Evolutionary conservation across 306 rosid genomes (phyloP), one percentile per base, ranked within the genome.

Genomic region (Prunus mongolica): DNA sequence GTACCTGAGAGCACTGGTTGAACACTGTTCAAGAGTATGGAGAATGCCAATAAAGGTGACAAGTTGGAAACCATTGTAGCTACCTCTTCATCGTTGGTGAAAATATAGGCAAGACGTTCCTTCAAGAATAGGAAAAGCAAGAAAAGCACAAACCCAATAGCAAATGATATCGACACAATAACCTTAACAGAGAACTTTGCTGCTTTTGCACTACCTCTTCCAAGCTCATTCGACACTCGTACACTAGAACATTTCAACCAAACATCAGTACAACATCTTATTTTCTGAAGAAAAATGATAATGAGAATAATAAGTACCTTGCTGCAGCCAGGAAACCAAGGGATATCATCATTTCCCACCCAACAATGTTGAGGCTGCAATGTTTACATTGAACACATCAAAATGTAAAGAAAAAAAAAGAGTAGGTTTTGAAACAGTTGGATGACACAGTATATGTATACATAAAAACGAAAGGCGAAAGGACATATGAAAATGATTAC

Each of bases 1-100:
- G 15, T 82, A 89, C 93, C 89, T 0, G 90, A 86, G 65, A 89
- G 90, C 13, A 89, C 89, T 19, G 89, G 90, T 69, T 89, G 93
- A 51, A 89, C 64, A 85, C 89, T 87, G 72, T 89, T 89, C 69
- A 89, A 9, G 55, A 87, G 25, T 38, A 89, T 79, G 61, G 93
- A 89, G 82, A 89, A 2, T 63, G 91, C 66, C 6, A 89, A 16
- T 65, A 89, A 77, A 18, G 88, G 86, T 15, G 93, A 89, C 74
- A 89, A 65, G 10, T 81, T 69, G 0, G 84, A 83, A 60, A 87
- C 91, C 11, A 86, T 88, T 60, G 77, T 13, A 65, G 82, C 87
- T 19, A 89, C 89, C 3, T 47, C 57, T n/a, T 79, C 49, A 18
- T 78, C 64, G 50, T 80, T 12, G 25, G 93, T 89, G 75, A 89